Conservation (phyloP, 164 flowering plant genomes). For the Kingdonia uniflora region DNA sequence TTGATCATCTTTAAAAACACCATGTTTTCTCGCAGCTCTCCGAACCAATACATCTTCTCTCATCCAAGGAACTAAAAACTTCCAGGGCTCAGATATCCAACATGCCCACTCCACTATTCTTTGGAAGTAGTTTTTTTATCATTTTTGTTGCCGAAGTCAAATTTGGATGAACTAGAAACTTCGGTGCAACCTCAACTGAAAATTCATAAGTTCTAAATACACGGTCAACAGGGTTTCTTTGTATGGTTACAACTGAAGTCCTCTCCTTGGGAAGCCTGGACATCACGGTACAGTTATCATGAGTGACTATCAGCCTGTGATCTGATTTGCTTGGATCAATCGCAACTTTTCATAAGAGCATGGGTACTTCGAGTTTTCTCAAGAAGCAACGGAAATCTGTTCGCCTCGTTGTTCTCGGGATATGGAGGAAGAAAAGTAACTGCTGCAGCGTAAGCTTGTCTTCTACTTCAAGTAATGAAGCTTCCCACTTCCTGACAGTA, state of each 20-base stretch:
- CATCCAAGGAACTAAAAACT: slow-evolving; percentile 99
- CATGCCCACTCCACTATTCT: slow-evolving; percentile 53
- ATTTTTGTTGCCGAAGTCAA: slow-evolving; percentile 64
- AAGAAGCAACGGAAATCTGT: slow-evolving; percentile 85
- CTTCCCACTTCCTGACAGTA: no score
- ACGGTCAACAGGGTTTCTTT: slow-evolving; percentile 85
- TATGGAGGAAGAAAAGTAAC: no score
- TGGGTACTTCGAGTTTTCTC: slow-evolving; percentile 84
- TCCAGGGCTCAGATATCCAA: slow-evolving; percentile 99
- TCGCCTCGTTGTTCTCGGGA: slow-evolving; percentile 95
- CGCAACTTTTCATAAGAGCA: slow-evolving; percentile 94
- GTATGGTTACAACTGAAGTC: slow-evolving; percentile 84
- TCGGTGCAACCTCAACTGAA: slow-evolving; percentile 90
- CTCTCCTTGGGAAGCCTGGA: slow-evolving; percentile 71
- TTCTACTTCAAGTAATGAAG: no score
- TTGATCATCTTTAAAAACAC: slow-evolving; percentile 11
- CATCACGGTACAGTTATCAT: slow-evolving; percentile 93
- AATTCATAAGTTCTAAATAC: slow-evolving; percentile 95
- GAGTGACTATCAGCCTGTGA: slow-evolving; percentile 78
- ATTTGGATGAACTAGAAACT: slow-evolving; percentile 85
- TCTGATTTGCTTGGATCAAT: slow-evolving; percentile 74
- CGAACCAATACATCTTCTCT: slow-evolving; percentile 84
- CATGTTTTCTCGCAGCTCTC: slow-evolving; percentile 54
- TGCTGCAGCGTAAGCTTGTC: no score
- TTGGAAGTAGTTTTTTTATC: slow-evolving; percentile 37